These are phyloP conservation scores for Glarea lozoyensis DNA, from an alignment of 495 filamentous ascomycete species.

Conservation along the genomic window DNA sequence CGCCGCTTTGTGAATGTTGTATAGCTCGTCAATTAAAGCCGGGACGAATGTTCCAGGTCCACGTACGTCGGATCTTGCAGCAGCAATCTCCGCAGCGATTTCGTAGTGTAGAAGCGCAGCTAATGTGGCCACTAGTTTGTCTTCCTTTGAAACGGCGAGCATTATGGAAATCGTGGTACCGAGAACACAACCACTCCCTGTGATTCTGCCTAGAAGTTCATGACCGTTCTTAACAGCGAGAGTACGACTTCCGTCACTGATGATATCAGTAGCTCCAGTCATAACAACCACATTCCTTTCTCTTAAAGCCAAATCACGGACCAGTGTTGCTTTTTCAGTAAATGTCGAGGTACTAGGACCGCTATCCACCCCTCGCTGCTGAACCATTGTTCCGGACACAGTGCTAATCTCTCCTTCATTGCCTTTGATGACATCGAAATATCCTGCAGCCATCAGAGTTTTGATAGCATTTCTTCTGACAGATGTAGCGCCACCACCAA, in stretches of 20 bases:
- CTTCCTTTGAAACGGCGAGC: slow-evolving; percentile 47
- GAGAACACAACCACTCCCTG: slow-evolving; percentile 81
- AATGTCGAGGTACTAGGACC: slow-evolving; percentile 45
- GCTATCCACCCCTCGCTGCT: slow-evolving; percentile 86
- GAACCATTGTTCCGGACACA: slow-evolving; percentile 41
- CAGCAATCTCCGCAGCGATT: slow-evolving; percentile 76
- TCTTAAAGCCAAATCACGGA: slow-evolving; percentile 53
- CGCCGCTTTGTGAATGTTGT: slow-evolving; percentile 22
- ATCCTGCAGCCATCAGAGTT: slow-evolving; percentile 61
- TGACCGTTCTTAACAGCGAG: slow-evolving; percentile 70
- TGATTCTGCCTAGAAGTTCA: slow-evolving; percentile 66
- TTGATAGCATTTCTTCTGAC: slow-evolving; percentile 63
- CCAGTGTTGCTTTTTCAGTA: slow-evolving; percentile 49
- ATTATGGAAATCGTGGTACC: slow-evolving; percentile 73
- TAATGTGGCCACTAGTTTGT: slow-evolving; percentile 60
- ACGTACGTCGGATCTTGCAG: slow-evolving; percentile 45
- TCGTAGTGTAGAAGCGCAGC: slow-evolving; percentile 73
- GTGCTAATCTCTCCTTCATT: slow-evolving; percentile 85
- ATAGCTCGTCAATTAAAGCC: slow-evolving; percentile 69
- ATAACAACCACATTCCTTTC: slow-evolving; percentile 74
- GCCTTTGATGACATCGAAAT: slow-evolving; percentile 86
- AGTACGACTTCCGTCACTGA: slow-evolving; percentile 64
- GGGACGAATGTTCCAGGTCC: slow-evolving; percentile 87
- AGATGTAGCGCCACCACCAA: slow-evolving; percentile 78
- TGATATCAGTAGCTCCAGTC: slow-evolving; percentile 71